These are phyloP conservation scores for Ceratocystis harringtonii DNA, from an alignment of 2,329 filamentous ascomycete species.

Conservation along the genomic window DNA sequence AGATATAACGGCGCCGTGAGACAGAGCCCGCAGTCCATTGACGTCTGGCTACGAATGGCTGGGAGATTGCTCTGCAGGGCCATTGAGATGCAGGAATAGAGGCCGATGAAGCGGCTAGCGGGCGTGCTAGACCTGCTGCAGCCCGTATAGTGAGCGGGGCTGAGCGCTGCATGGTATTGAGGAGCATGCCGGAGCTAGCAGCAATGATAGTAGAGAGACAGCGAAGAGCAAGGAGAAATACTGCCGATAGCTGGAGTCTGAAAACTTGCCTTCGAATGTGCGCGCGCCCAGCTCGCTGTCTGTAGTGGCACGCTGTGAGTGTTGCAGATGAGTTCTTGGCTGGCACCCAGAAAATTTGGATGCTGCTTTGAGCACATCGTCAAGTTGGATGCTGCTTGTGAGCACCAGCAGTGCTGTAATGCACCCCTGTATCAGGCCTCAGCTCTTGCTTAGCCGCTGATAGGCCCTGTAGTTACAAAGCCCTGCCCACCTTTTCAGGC, in stretches of 20 bases:
- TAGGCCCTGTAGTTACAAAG: background rate
- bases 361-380: background rate
- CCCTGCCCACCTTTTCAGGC: background rate
- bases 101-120: background rate
- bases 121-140: background rate
- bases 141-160: constrained; percentile 1
- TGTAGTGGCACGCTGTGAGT: background rate
- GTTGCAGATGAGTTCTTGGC: background rate
- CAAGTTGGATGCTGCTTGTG: background rate
- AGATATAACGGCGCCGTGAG: background rate
- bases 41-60: background rate
- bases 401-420: background rate
- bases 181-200: background rate
- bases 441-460: background rate
- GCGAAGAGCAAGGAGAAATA: background rate
- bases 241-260: background rate
- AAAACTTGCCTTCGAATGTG: no score
- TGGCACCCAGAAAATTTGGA: background rate
- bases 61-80: background rate
- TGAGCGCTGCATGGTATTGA: constrained; percentile 1
- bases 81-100: background rate
- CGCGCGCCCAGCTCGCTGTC: background rate
- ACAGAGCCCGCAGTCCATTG: background rate
- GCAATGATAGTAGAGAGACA: background rate
- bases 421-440: background rate